Base-by-base conservation (phyloP, 164 flowering plant genomes). In the Euptelea pleiosperma region DNA sequence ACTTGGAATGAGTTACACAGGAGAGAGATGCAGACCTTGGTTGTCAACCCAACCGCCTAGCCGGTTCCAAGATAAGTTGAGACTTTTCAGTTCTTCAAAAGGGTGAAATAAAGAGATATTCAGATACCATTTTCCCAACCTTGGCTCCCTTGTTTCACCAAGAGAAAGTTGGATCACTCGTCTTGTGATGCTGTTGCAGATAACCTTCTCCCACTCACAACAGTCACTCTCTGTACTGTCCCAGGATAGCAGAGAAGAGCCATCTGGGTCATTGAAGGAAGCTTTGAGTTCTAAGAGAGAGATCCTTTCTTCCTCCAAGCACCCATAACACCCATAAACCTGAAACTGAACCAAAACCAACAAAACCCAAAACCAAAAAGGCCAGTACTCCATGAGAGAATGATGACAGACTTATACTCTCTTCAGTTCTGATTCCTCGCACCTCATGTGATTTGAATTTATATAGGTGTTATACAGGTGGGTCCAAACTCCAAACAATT, bases 111-210 rank as follows among this genome's bases (percentile, higher is more conserved):
- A 36, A 29, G 28, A 6, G 31, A 39, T 50, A 31, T 61, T 61
- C 39, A 61, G 22, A 43, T 28, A 41, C 50, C 57, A 52, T 14
- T 8, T 8, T 10, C 37, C 29, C 22, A 12, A 28, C 2, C 15
- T 11, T 0, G 0, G 41, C 9, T 29, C 47, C 28, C 40, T 16
- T 19, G 14, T 31, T 3, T 15, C 0, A 22, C 4, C 1, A 2
- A 54, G 58, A 10, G 28, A 22, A 22, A 54, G 43, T 37, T 54
- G 41, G 11, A 42, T 61, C 3, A 61, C 39, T 61, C 42, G 49
- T 3, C 28, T 14, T 1, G 57, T 51, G 11, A 15, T 21, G 9
- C 2, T 15, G 40, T 51, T 31, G 26, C 64, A 61, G 21, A 7
- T 7, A 10, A 54, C 19, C 14, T 44, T 1, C 25, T 54, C 43